A percentile compares a stretch with the other conserved stretches of the same genome.
Conservation (phyloP, 2,329 filamentous ascomycete species). For the Seiridium unicorne region DNA sequence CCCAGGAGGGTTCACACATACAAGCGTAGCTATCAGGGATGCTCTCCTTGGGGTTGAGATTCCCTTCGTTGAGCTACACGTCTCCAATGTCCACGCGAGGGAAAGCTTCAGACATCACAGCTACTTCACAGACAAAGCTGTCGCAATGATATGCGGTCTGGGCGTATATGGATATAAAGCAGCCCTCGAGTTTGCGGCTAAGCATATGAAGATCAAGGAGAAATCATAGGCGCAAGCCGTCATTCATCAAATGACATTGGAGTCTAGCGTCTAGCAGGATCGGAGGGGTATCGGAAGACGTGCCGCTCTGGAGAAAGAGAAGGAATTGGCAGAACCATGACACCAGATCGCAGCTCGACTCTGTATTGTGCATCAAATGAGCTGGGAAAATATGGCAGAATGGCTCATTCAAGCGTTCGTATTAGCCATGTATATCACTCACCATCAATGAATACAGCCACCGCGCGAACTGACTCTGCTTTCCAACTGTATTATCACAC, state of each 20-base stretch:
- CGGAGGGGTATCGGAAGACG: too few species aligned
- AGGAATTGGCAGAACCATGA: background rate
- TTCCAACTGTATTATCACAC: too few species aligned
- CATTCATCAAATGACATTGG: too few species aligned
- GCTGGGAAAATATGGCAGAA: background rate
- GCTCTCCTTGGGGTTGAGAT: conserved; percentile 67
- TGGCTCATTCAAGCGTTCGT: too few species aligned
- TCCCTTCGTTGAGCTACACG: conserved; percentile 76
- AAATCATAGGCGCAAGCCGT: background rate
- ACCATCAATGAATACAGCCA: too few species aligned
- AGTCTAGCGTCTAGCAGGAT: too few species aligned
- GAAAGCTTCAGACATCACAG: conserved; percentile 69
- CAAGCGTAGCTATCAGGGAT: conserved; percentile 73
- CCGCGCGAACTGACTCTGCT: too few species aligned
- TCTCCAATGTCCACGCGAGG: conserved; percentile 71
- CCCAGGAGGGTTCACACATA: conserved; percentile 73
- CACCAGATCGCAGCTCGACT: background rate
- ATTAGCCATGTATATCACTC: too few species aligned
- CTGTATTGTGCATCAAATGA: background rate
- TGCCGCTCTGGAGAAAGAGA: background rate
- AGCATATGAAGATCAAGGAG: conserved; percentile 42
- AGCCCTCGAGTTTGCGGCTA: conserved; percentile 53
- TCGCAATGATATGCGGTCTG: conserved; percentile 70
- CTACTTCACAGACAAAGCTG: conserved; percentile 74
- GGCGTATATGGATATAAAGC: conserved; percentile 61